Evolutionary conservation across 345 rosid genomes (phyloP).

Genomic region (Gynandropsis gynandra): DNA sequence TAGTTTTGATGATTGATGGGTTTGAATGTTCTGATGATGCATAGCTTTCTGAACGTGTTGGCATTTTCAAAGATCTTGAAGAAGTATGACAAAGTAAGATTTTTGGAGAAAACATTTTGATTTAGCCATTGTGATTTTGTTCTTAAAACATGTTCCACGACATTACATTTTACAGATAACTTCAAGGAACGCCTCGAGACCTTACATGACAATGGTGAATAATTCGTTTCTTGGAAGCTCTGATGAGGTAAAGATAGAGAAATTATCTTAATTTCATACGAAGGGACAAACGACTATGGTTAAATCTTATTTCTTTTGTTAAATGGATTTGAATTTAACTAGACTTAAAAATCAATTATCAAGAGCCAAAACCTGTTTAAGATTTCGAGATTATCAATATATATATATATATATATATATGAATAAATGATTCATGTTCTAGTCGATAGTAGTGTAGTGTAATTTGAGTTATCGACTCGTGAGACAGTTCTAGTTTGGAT

Average conservation of each 20-base stretch:
- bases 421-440: too few species aligned
- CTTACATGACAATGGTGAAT: constrained; percentile 65
- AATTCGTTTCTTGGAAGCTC: constrained; percentile 60
- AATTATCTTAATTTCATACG: neutral
- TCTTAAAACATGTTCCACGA: constrained; percentile 18
- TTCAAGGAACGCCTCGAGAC: constrained; percentile 45
- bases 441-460: too few species aligned
- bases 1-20: constrained; percentile 1
- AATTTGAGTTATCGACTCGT: too few species aligned
- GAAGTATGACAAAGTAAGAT: constrained; percentile 75
- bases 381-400: too few species aligned
- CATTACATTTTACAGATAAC: constrained; percentile 38
- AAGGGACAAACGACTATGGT: neutral
- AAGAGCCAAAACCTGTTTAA: too few species aligned
- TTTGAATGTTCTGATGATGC: constrained; percentile 1
- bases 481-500: too few species aligned
- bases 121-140: neutral
- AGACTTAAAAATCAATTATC: too few species aligned
- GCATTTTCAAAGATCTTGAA: constrained; percentile 81
- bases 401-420: too few species aligned
- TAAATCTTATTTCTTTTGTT: constrained; percentile 7
- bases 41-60: constrained; percentile 61
- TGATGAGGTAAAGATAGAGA: constrained; percentile 40
- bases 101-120: neutral
- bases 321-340: too few species aligned